phyloP scores from a whole-genome alignment of 169 alveolate genomes.

The Plasmodium coatneyi region DNA sequence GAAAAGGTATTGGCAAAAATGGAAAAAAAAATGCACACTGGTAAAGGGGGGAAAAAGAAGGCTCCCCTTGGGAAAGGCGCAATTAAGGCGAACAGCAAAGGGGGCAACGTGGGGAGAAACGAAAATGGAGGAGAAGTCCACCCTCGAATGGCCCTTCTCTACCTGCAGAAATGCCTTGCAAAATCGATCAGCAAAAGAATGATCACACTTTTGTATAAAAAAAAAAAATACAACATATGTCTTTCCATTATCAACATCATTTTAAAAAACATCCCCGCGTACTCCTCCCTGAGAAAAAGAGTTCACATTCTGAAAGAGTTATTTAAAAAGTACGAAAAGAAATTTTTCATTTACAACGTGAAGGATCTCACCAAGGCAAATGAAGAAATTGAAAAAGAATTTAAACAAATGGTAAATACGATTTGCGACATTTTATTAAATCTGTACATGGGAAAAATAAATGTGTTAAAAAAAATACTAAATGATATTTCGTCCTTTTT shows the following conservation, averaged over 20 bases:
- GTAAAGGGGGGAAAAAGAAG: not conserved
- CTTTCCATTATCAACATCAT: constrained; percentile 26
- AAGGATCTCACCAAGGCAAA: constrained; percentile 35
- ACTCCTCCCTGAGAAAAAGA: constrained; percentile 45
- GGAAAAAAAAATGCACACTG: not conserved
- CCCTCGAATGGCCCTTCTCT: constrained; percentile 4
- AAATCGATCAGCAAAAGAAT: constrained; percentile 47
- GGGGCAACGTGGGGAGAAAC: not conserved
- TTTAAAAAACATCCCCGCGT: constrained; percentile 47
- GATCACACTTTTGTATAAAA: constrained; percentile 33
- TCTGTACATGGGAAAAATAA: constrained; percentile 34
- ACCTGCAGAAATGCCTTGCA: constrained; percentile 28
- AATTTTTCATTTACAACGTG: constrained; percentile 9
- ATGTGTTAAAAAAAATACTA: constrained; percentile 38
- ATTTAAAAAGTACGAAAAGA: constrained; percentile 54
- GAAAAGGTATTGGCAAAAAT: constrained; percentile 12
- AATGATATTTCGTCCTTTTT: constrained; percentile 26
- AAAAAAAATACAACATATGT: constrained; percentile 57
- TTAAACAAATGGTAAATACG: constrained; percentile 42
- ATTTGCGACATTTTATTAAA: constrained; percentile 52
- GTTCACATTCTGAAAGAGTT: constrained; percentile 18
- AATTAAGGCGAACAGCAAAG: not conserved
- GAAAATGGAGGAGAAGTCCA: not conserved
- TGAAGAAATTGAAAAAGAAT: constrained; percentile 64
- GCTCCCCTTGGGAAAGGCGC: not conserved